Evolutionary conservation across 257 asterid species (phyloP), one percentile per base, ranked within the genome.

Genomic region (Solanum chmielewskii): DNA sequence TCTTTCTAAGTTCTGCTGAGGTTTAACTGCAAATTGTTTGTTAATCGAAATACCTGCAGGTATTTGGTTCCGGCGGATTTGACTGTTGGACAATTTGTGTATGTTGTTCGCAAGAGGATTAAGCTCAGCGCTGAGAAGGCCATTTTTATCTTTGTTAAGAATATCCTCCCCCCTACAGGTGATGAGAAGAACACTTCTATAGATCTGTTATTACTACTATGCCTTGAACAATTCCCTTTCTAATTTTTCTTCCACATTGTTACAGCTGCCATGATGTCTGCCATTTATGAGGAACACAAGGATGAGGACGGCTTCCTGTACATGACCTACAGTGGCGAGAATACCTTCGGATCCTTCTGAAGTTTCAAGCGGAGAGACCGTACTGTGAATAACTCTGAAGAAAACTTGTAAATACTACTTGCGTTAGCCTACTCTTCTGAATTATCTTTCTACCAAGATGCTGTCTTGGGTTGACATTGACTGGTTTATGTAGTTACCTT

Each of bases 71-170:
- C 99, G 66, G 99, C 99, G 73, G 99, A 97, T 90, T 93, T 97
- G 84, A 96, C 99, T 4, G 99, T 97, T 73, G 99, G 99, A 52
- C 99, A 97, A 85, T 97, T 97, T 85, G 99, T 97, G 35, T 97
- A 97, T 86, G 99, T 97, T 87, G 98, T 97, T 60, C 99, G 99
- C 49, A 97, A 97, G 91, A 94, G 99, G 93, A 97, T 97, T 85
- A 97, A 97, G 94, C 98, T 97, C 76, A 91, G 98, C 89, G 98
- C 99, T 25, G 99, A 97, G 95, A 95, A 97, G 89, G 99, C 99
- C 71, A 97, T 97, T 73, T 97, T 97, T 89, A 93, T 97, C 92
- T 97, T 97, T 91, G 99, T 97, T 89, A 97, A 95, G 91, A 95
- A 94, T 87, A 91, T 94, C 87, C 98, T 97, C 56, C 99, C 99